These are phyloP conservation scores for Acanthamoeba comandoni DNA, from an alignment of 208 protist species.

Conservation along the genomic window DNA sequence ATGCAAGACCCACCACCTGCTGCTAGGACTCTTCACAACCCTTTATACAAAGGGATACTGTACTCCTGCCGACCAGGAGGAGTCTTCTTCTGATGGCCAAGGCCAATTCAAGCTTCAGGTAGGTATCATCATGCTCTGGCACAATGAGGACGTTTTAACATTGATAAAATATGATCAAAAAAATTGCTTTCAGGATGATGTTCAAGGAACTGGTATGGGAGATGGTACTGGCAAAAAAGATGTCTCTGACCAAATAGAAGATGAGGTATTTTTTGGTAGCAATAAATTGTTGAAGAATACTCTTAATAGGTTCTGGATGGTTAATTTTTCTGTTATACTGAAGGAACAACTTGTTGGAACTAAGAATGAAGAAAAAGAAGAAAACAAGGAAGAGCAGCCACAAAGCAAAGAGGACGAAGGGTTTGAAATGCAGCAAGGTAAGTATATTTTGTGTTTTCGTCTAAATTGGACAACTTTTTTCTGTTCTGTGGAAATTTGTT, in stretches of 20 bases:
- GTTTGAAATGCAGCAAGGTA: constrained; percentile 73
- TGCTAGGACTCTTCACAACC: constrained; percentile 92
- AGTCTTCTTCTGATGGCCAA: constrained; percentile 79
- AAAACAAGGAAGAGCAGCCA: constrained; percentile 66
- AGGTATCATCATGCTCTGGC: background rate
- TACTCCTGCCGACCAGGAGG: constrained; percentile 82
- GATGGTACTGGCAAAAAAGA: constrained; percentile 98
- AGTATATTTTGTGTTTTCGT: background rate
- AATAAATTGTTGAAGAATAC: no score
- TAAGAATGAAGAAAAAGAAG: constrained; percentile 66
- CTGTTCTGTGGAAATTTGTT: no score
- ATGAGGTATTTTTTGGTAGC: constrained; percentile 89
- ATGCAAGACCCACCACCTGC: constrained; percentile 89
- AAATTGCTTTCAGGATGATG: constrained; percentile 37
- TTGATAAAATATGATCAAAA: no score
- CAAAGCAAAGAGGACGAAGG: constrained; percentile 45
- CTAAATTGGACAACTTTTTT: no score
- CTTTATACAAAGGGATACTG: constrained; percentile 96
- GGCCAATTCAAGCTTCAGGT: constrained; percentile 83
- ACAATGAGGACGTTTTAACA: no score
- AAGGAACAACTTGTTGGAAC: constrained; percentile 74
- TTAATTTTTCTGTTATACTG: no score
- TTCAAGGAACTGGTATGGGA: constrained; percentile 97
- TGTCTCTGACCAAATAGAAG: constrained; percentile 97
- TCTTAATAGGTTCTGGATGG: no score